Evolutionary conservation across 345 rosid species (phyloP).

Genomic region (Arabis hirsuta): DNA sequence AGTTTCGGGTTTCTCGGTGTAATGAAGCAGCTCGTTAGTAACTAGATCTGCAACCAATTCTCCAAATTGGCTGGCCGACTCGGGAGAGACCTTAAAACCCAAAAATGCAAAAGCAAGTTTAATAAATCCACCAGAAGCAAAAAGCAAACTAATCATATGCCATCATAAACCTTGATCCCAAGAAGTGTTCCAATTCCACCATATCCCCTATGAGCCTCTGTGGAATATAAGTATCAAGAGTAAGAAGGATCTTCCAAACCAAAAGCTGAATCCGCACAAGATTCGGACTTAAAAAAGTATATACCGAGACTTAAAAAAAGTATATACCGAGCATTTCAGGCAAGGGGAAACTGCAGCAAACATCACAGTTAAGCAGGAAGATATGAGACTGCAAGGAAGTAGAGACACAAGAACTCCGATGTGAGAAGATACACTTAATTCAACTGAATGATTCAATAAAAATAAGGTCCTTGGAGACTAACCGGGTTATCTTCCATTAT

Average conservation of each 20-base stretch:
- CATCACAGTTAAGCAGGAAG: conserved; percentile 92
- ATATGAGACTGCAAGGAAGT: conserved; percentile 72
- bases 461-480: conserved; percentile 21
- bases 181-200: conserved; percentile 90
- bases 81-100: conserved; percentile 76
- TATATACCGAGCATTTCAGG: conserved; percentile 84
- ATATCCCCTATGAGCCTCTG: conserved; percentile 80
- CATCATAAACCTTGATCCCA: conserved; percentile 69
- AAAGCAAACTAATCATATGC: conserved; percentile 7
- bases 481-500: conserved; percentile 95
- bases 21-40: conserved; percentile 91
- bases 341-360: conserved; percentile 93
- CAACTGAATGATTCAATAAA: background rate
- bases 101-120: background rate
- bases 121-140: background rate
- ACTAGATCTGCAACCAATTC: conserved; percentile 90
- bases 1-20: conserved; percentile 96
- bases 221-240: conserved; percentile 25
- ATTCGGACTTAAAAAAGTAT: background rate
- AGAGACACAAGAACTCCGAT: conserved; percentile 18
- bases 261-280: background rate
- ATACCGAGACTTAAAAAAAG: too few relatives aligned
- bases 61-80: conserved; percentile 90
- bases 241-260: conserved; percentile 17
- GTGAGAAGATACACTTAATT: conserved; percentile 5